Base-by-base conservation (phyloP, 2,329 filamentous ascomycete species). In the Fusarium caatingaense region DNA sequence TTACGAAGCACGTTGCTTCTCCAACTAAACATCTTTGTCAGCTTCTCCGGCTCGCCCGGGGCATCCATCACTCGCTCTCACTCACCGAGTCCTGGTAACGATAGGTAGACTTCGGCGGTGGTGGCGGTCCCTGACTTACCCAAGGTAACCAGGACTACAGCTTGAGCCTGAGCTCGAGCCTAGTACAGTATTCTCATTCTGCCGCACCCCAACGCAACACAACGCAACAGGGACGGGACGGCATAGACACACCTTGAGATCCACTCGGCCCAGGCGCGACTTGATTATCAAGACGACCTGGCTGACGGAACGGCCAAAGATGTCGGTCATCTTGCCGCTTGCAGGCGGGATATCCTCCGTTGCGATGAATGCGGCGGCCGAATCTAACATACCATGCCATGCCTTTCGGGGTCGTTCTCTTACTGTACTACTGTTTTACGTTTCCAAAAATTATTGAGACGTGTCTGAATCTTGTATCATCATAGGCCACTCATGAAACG, bases 271-370 rank as follows among this genome's bases (percentile, higher is more conserved):
- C 48, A 60, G 21, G 46, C 34, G 21, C 44, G 32, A 56, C 46
- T 62, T 49, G 62, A 66, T 70, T 64, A 65, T 68, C 66, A 71
- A 71, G 64, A 64, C 62, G 25, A 49, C 60, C 50, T 68, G 56
- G 12, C 50, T 68, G 56, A 18, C 47, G 34, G 18, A 23, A 40
- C 34, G 27, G n/a, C 18, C 34, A 40, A 42, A 53, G 32, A 53
- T 50, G 45, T 71, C 70, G 63, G 73, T 61, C 44, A 73, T 71
- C 70, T 74, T 71, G 60, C 73, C 73, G 71, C 68, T 60, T 54
- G 54, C 51, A 48, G 46, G 60, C 71, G 68, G 69, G 66, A 63
- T 64, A 66, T 65, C 41, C 60, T 64, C 68, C 68, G 70, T 66
- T 65, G 45, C 53, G 37, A 37, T 16, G 30, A 37, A 64, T 48